Evolutionary conservation across 805 yeast genomes (phyloP).

Genomic region (Candida lessepsii): DNA sequence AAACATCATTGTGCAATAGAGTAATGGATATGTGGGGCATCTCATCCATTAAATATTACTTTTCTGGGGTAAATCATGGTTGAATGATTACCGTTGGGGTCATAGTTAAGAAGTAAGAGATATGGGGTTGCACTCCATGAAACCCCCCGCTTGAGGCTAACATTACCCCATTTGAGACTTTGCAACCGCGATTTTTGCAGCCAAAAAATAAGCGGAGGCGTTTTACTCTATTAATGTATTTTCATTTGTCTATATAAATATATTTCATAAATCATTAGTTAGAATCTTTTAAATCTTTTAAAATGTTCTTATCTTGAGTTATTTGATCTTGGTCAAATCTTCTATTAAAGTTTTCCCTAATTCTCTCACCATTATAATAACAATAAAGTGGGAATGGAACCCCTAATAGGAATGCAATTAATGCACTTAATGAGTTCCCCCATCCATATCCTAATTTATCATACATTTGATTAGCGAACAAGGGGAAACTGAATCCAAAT

Average conservation of each 20-base stretch:
- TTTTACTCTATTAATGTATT: too few species aligned
- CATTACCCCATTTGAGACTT: not conserved
- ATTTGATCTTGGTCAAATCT: slow-evolving; percentile 47
- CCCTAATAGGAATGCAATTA: slow-evolving; percentile 56
- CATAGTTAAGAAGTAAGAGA: too few species aligned
- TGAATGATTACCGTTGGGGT: too few species aligned
- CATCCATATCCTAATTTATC: slow-evolving; percentile 60
- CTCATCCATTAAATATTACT: too few species aligned
- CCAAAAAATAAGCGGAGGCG: not conserved
- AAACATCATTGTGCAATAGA: too few species aligned
- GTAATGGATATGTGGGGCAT: too few species aligned
- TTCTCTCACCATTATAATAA: slow-evolving; percentile 51
- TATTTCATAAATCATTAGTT: slow-evolving; percentile 2
- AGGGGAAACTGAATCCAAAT: slow-evolving; percentile 69
- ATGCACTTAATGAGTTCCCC: slow-evolving; percentile 65
- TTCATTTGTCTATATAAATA: too few species aligned
- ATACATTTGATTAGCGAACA: slow-evolving; percentile 62
- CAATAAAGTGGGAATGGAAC: slow-evolving; percentile 68
- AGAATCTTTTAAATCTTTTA: slow-evolving; percentile 6
- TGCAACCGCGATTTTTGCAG: not conserved
- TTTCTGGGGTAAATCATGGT: too few species aligned
- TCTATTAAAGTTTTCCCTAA: slow-evolving; percentile 58
- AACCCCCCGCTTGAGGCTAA: not conserved
- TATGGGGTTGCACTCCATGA: not conserved
- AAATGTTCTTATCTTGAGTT: slow-evolving; percentile 9